Evolutionary conservation across 768 basidiomycete species (phyloP).

Genomic region (Porpolomopsis calyptriformis): DNA sequence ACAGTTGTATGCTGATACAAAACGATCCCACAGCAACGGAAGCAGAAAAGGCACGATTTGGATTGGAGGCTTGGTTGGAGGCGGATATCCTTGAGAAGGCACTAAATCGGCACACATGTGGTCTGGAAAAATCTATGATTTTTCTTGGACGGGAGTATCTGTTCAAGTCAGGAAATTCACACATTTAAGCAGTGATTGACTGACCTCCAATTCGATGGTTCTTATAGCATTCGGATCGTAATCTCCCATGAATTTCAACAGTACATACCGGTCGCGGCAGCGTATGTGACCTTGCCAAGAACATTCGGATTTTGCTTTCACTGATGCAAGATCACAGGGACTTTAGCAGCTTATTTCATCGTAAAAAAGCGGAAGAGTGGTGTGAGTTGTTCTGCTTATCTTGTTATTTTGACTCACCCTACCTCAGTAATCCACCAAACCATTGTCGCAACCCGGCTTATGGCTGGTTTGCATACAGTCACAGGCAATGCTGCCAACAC

Average conservation of each 20-base stretch:
- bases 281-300: conserved; percentile 27
- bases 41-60: conserved; percentile 49
- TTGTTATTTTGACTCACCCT: conserved; percentile 7
- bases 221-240: conserved; percentile 51
- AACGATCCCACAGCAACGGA: conserved; percentile 30
- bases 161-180: conserved; percentile 77
- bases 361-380: conserved; percentile 57
- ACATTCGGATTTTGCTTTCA: neutral
- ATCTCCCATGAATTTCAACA: conserved; percentile 61
- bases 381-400: conserved; percentile 32
- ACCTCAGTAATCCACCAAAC: conserved; percentile 49
- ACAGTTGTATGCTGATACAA: conserved; percentile 57
- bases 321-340: neutral
- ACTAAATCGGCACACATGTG: conserved; percentile 54
- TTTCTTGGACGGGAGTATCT: conserved; percentile 65
- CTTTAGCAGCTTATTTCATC: conserved; percentile 18
- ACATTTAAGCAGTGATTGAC: neutral
- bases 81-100: conserved; percentile 55
- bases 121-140: conserved; percentile 54
- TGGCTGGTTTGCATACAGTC: conserved; percentile 48
- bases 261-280: conserved; percentile 47
- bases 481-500: conserved; percentile 43
- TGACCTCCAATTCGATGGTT: neutral
- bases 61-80: conserved; percentile 59
- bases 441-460: conserved; percentile 46